These are phyloP conservation scores for Calonectria montana DNA, from an alignment of 2,329 filamentous ascomycete genomes.

Conservation along the genomic window DNA sequence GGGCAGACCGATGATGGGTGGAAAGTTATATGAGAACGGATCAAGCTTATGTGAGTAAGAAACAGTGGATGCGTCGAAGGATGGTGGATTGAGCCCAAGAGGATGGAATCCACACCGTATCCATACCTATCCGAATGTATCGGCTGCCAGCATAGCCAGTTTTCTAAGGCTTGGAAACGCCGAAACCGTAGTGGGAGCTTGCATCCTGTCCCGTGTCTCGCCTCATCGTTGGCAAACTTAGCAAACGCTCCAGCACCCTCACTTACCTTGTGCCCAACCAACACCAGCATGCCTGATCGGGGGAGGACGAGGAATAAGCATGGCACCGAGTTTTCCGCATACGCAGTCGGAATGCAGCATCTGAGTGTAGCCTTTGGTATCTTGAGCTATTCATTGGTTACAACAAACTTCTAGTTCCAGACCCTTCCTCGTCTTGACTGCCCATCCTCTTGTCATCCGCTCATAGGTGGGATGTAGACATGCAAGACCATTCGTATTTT, in stretches of 20 bases:
- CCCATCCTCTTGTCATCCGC: neutral
- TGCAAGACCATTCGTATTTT: neutral
- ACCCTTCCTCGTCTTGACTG: neutral
- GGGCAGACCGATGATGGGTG: neutral
- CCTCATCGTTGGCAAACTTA: neutral
- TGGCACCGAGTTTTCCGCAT: neutral
- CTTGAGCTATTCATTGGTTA: neutral
- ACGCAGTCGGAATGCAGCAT: neutral
- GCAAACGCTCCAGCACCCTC: neutral
- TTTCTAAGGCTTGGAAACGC: neutral
- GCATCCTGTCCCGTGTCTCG: neutral
- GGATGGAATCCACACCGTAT: neutral
- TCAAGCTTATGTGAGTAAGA: neutral
- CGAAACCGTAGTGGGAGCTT: neutral
- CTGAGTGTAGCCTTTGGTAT: neutral
- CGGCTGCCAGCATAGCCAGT: neutral
- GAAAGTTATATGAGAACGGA: constrained; percentile 6
- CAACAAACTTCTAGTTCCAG: neutral
- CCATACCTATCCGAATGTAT: neutral
- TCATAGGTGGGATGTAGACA: neutral
- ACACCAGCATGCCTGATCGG: neutral
- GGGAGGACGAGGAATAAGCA: neutral
- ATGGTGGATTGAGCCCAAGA: neutral
- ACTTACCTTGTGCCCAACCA: neutral
- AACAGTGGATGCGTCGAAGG: neutral